Evolutionary conservation across 2,329 filamentous ascomycete genomes (phyloP), one percentile per base, ranked within the genome.

Genomic region (Curvularia sp.): DNA sequence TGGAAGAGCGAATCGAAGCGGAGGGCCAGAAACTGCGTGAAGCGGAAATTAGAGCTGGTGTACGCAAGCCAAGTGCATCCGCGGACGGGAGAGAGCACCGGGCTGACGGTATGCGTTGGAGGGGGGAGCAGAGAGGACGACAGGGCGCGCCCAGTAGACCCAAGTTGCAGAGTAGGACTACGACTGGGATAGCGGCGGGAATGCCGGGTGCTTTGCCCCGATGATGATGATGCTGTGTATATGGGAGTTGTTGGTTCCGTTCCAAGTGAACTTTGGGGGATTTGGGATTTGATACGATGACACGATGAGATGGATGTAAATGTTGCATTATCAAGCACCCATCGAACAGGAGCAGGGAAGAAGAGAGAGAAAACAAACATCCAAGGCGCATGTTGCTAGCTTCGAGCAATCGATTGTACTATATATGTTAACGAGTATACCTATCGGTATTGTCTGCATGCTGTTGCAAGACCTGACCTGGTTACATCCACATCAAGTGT

Each of bases 11-110:
- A 8, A 75, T 69, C 10, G 74, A 72, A 49, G 75, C 69, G 10
- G 76, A 77, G 50, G 76, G 76, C 22, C 68, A 70, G 10, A 77
- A 75, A 49, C 43, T 78, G 46, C 58, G 77, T 12, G 74, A 77
- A 42, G 76, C 76, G 0, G 77, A 78, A 64, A 63, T 75, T 1
- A 60, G 65, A 15, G 74, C 74, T 10, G 74, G 73, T 0, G 73
- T 71, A 55, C 57, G 74, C 30, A 66, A 63, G 30, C 61, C 58
- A 5, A 53, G 51, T 15, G 39, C 46, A 24, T 10, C 47, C 15
- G 26, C 10, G 9, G 47, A 55, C 8, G 26, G 58, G 15, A 59
- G 58, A 47, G 46, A 61, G 13, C 58, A 63, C 10, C 55, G 56
- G 8, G 55, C 39, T 15, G 63, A 65, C 2, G 70, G 73, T 0